These are phyloP conservation scores for Delitschia confertaspora DNA, from an alignment of 495 filamentous ascomycete species.

Conservation along the genomic window DNA sequence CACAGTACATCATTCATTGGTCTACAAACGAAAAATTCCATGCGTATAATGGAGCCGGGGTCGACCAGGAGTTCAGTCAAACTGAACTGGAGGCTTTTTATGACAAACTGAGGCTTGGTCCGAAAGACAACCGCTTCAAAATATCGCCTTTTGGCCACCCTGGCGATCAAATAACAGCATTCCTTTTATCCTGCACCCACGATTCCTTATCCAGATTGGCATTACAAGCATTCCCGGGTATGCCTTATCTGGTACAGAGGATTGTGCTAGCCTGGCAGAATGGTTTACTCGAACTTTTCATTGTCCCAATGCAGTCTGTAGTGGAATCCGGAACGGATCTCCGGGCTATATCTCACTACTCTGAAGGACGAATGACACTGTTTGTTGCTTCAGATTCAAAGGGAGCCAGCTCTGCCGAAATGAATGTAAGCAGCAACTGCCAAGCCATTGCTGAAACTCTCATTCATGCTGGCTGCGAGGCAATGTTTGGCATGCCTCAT, in stretches of 20 bases:
- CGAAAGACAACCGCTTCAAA: slow-evolving; percentile 38
- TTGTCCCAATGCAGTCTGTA: slow-evolving; percentile 36
- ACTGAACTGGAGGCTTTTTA: slow-evolving; percentile 45
- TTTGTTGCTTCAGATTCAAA: slow-evolving; percentile 39
- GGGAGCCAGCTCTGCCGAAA: slow-evolving; percentile 27
- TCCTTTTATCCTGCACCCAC: slow-evolving; percentile 36
- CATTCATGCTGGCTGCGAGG: slow-evolving; percentile 46
- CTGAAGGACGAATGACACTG: slow-evolving; percentile 35
- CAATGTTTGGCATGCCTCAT: slow-evolving; percentile 43
- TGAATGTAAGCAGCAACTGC: slow-evolving; percentile 42
- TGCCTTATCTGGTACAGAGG: slow-evolving; percentile 36
- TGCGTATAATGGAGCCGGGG: slow-evolving; percentile 18
- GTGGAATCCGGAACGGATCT: slow-evolving; percentile 38
- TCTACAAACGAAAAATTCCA: slow-evolving; percentile 14
- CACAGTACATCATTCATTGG: slow-evolving; percentile 26
- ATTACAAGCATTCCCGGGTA: slow-evolving; percentile 42
- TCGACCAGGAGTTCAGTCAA: slow-evolving; percentile 30
- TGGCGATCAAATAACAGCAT: slow-evolving; percentile 42
- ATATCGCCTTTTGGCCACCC: slow-evolving; percentile 39
- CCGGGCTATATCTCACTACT: slow-evolving; percentile 42
- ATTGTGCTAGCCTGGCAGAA: slow-evolving; percentile 39
- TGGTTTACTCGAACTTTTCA: slow-evolving; percentile 40
- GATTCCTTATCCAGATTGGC: slow-evolving; percentile 27
- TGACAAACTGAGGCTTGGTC: slow-evolving; percentile 21
- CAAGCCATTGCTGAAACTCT: slow-evolving; percentile 47